Percentiles rank a stretch among this genome's conserved stretches.
phyloP scores from a whole-genome alignment of 805 yeast species.

The Candida verbasci region DNA sequence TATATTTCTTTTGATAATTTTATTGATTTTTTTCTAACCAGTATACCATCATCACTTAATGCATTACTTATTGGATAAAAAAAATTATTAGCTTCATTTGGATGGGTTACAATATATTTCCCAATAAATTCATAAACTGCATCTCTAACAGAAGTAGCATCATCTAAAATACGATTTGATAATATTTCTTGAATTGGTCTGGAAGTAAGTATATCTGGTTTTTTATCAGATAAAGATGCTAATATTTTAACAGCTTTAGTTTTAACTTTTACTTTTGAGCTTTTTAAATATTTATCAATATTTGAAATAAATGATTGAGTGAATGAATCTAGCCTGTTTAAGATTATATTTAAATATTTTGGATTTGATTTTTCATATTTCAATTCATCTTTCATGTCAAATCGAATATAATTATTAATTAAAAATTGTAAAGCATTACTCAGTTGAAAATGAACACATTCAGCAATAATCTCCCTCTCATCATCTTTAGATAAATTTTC shows the following conservation, averaged over 20 bases:
- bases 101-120: conserved; percentile 40
- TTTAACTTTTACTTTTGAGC: conserved; percentile 25
- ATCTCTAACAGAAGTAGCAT: conserved; percentile 70
- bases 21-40: conserved; percentile 61
- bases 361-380: not conserved
- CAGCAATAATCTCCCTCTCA: conserved; percentile 1
- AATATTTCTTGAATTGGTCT: conserved; percentile 52
- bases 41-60: conserved; percentile 54
- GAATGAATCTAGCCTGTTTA: not conserved
- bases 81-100: conserved; percentile 44
- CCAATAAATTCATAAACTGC: conserved; percentile 68
- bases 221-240: conserved; percentile 49
- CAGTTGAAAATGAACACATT: conserved; percentile 1
- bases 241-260: conserved; percentile 64
- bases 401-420: not conserved
- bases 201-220: conserved; percentile 46
- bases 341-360: not conserved
- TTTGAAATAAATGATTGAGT: not conserved
- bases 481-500: not conserved
- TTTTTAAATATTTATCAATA: conserved; percentile 16
- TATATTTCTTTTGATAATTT: conserved; percentile 49
- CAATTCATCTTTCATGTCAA: not conserved
- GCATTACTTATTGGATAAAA: conserved; percentile 47
- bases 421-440: not conserved
- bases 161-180: conserved; percentile 47